Percentiles rank a stretch among this genome's conserved stretches.
These are phyloP conservation scores for Ogataea pini DNA, from an alignment of 805 yeast species.

Conservation along the genomic window DNA sequence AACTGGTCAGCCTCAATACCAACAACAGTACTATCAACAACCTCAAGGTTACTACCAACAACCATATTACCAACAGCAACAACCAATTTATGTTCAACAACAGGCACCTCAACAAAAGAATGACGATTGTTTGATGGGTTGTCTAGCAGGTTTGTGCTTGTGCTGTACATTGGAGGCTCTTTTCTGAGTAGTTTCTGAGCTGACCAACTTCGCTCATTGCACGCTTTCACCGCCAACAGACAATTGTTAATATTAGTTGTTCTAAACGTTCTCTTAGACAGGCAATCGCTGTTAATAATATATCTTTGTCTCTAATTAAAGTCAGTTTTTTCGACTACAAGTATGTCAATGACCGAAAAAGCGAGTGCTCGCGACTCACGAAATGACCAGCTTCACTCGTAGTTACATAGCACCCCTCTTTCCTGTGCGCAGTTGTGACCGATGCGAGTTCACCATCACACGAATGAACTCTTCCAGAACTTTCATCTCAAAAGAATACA, in stretches of 20 bases:
- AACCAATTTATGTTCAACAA: constrained; percentile 40
- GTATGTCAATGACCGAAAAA: no score
- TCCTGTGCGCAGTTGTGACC: constrained; percentile 3
- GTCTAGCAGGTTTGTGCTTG: constrained; percentile 55
- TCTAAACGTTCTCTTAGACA: not conserved
- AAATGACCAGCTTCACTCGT: no score
- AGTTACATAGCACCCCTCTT: not conserved
- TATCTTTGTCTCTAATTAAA: not conserved
- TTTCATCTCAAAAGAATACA: constrained; percentile 21
- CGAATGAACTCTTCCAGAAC: constrained; percentile 16
- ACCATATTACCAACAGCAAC: constrained; percentile 41
- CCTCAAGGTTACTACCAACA: constrained; percentile 28
- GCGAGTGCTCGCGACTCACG: no score
- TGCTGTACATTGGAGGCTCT: constrained; percentile 56
- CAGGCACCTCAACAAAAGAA: constrained; percentile 41
- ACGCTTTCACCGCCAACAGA: not conserved
- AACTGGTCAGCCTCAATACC: constrained; percentile 15
- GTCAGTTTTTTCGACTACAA: no score
- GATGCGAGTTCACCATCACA: constrained; percentile 18
- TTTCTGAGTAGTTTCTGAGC: constrained; percentile 32
- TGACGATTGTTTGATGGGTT: constrained; percentile 49
- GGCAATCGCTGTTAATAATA: not conserved
- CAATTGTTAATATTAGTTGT: constrained; percentile 4
- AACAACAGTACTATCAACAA: constrained; percentile 32
- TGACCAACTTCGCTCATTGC: not conserved